phyloP scores from a whole-genome alignment of 768 basidiomycete species.

The Inosperma sp. region DNA sequence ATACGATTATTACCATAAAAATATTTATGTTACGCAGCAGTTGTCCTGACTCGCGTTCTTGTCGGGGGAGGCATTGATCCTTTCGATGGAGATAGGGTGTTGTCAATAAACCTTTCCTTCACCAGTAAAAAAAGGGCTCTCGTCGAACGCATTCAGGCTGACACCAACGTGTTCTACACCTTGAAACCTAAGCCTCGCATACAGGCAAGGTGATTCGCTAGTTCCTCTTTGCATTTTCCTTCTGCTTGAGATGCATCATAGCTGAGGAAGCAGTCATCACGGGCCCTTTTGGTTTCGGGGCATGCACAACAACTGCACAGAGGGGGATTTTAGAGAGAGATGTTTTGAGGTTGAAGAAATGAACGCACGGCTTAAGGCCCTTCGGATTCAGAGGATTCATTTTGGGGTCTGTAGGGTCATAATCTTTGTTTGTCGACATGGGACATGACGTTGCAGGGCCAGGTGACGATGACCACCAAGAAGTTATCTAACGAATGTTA shows the following conservation, averaged over 20 bases:
- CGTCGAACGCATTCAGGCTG: too few relatives aligned
- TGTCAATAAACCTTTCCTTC: too few relatives aligned
- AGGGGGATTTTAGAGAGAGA: background rate
- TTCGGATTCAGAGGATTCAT: conserved; percentile 88
- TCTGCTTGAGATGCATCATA: conserved; percentile 59
- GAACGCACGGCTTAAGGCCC: conserved; percentile 88
- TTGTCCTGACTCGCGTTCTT: too few relatives aligned
- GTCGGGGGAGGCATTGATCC: too few relatives aligned
- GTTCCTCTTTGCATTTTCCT: conserved; percentile 75
- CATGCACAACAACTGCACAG: conserved; percentile 96
- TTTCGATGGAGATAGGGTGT: too few relatives aligned
- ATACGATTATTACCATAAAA: too few relatives aligned
- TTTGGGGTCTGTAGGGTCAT: conserved; percentile 70
- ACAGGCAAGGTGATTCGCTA: conserved; percentile 81
- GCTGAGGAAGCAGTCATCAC: conserved; percentile 92
- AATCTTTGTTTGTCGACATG: conserved; percentile 30
- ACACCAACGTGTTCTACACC: conserved; percentile 46
- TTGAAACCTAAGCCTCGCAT: conserved; percentile 93
- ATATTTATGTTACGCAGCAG: too few relatives aligned
- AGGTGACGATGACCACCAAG: conserved; percentile 50
- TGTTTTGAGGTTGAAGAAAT: background rate
- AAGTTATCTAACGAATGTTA: conserved; percentile 47
- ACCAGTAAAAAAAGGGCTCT: too few relatives aligned
- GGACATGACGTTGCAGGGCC: conserved; percentile 32
- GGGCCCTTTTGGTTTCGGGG: conserved; percentile 84